These are phyloP conservation scores for Balansia obtecta DNA, from an alignment of 2,329 filamentous ascomycete species.

Conservation along the genomic window DNA sequence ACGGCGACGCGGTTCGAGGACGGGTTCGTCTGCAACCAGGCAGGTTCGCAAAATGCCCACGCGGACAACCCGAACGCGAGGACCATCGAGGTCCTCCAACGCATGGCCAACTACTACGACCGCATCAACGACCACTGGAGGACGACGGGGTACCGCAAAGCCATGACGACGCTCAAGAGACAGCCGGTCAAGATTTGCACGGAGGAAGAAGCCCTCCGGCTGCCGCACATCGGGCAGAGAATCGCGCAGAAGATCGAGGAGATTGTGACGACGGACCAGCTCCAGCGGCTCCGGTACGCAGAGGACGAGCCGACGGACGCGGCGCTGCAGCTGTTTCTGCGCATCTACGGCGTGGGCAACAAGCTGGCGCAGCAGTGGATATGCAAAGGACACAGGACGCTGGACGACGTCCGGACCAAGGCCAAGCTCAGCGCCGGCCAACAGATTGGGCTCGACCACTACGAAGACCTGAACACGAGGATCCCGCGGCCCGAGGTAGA, in stretches of 20 bases:
- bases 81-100: slow-evolving; percentile 65
- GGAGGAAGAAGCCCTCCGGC: slow-evolving; percentile 51
- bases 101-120: slow-evolving; percentile 70
- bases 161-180: slow-evolving; percentile 57
- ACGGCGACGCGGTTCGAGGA: slow-evolving; percentile 27
- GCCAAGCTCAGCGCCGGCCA: slow-evolving; percentile 59
- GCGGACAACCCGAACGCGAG: slow-evolving; percentile 55
- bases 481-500: slow-evolving; percentile 71
- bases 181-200: slow-evolving; percentile 53
- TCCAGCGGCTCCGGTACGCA: slow-evolving; percentile 61
- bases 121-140: slow-evolving; percentile 69
- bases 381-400: slow-evolving; percentile 57
- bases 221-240: slow-evolving; percentile 59
- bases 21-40: slow-evolving; percentile 41
- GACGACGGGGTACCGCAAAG: slow-evolving; percentile 61
- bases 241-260: slow-evolving; percentile 83
- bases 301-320: slow-evolving; percentile 53
- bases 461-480: slow-evolving; percentile 63
- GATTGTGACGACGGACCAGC: slow-evolving; percentile 61
- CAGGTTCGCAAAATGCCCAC: slow-evolving; percentile 31
- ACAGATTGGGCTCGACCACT: slow-evolving; percentile 63
- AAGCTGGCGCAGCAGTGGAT: slow-evolving; percentile 65
- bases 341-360: slow-evolving; percentile 68
- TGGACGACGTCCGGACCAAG: slow-evolving; percentile 54
- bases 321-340: slow-evolving; percentile 56